Conservation (phyloP, 768 basidiomycete species). For the Tephrocybe sp. region DNA sequence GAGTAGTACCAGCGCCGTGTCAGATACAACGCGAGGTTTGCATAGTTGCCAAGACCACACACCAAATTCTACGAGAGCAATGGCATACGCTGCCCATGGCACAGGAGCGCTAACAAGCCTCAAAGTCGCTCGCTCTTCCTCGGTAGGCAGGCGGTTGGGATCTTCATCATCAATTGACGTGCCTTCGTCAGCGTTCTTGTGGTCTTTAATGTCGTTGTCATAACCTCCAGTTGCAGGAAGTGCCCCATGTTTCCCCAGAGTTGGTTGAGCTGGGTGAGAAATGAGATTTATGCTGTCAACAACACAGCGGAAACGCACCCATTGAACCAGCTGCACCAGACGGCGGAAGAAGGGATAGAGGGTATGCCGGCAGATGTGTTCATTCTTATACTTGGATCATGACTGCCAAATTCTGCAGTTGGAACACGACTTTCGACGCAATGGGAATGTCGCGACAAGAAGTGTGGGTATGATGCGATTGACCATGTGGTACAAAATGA, state of each 20-base stretch:
- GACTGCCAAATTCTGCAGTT: no score
- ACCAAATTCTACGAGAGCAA: conserved; percentile 18
- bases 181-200: not conserved
- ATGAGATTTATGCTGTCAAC: not conserved
- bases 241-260: not conserved
- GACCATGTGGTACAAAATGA: conserved; percentile 6
- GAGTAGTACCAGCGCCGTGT: not conserved
- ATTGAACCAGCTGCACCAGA: not conserved
- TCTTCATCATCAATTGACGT: not conserved
- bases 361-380: not conserved
- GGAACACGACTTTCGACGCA: not conserved
- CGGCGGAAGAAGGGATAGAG: not conserved
- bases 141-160: conserved; percentile 10
- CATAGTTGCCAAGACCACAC: not conserved
- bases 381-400: conserved; percentile 3
- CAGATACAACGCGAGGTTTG: not conserved
- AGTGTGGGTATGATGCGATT: conserved; percentile 1
- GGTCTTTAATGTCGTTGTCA: not conserved
- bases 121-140: conserved; percentile 13
- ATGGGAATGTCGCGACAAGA: conserved; percentile 4
- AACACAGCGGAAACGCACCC: conserved; percentile 1
- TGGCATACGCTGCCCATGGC: conserved; percentile 17
- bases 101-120: conserved; percentile 16
- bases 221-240: not conserved
- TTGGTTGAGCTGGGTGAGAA: not conserved